Conservation (phyloP, 805 yeast species). For the Candida taoyuanica region DNA sequence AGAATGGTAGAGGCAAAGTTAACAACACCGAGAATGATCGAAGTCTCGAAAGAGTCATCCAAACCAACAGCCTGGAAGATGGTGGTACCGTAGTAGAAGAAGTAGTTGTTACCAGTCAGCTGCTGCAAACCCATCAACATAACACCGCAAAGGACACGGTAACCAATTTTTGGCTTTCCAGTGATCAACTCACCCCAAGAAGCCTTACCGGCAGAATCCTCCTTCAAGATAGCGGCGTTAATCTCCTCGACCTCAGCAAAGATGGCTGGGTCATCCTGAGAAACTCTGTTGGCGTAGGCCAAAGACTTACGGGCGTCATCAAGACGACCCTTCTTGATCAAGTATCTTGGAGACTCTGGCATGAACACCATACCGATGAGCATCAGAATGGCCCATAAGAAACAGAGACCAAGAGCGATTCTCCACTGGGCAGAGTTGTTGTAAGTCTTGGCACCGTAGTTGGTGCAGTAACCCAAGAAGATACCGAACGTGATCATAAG, state of each 20-base stretch:
- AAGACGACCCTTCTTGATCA: slow-evolving; percentile 47
- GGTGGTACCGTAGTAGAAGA: slow-evolving; percentile 63
- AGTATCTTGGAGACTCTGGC: slow-evolving; percentile 73
- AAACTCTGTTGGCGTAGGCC: slow-evolving; percentile 53
- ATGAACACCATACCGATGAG: slow-evolving; percentile 40
- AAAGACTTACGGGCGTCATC: slow-evolving; percentile 62
- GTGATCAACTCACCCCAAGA: slow-evolving; percentile 62
- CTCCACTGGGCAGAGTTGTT: slow-evolving; percentile 75
- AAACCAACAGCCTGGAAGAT: slow-evolving; percentile 59
- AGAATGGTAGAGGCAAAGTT: slow-evolving; percentile 54
- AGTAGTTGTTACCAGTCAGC: slow-evolving; percentile 61
- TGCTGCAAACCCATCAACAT: slow-evolving; percentile 61
- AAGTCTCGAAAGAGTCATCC: slow-evolving; percentile 51
- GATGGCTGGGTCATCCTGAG: slow-evolving; percentile 50
- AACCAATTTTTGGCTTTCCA: slow-evolving; percentile 58
- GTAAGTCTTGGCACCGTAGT: slow-evolving; percentile 55
- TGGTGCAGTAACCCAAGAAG: slow-evolving; percentile 70
- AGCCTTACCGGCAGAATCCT: slow-evolving; percentile 57
- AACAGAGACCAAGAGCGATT: slow-evolving; percentile 59
- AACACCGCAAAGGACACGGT: slow-evolving; percentile 45
- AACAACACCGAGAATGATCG: slow-evolving; percentile 54
- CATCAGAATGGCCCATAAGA: slow-evolving; percentile 41
- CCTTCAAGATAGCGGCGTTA: slow-evolving; percentile 57
- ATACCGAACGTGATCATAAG: slow-evolving; percentile 68
- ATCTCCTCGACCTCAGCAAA: slow-evolving; percentile 54